phyloP scores from a whole-genome alignment of 768 basidiomycete species.

The Tubosaeta sp. region DNA sequence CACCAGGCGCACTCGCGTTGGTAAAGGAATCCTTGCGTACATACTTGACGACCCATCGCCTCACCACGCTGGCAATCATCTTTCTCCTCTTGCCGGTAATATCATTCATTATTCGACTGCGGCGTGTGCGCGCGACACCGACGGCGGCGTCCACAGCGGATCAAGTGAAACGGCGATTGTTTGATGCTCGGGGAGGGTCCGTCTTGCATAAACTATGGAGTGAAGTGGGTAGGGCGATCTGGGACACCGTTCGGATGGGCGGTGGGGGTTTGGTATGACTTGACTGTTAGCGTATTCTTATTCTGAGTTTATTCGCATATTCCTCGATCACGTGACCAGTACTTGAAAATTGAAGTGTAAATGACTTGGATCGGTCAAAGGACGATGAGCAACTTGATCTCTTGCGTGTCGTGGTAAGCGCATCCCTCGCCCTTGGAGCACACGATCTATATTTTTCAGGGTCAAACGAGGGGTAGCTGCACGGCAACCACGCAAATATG shows the following conservation, averaged over 20 bases:
- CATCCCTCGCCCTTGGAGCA: background rate
- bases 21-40: slow-evolving; percentile 46
- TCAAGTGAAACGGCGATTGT: slow-evolving; percentile 52
- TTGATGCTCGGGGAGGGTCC: slow-evolving; percentile 36
- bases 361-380: background rate
- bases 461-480: slow-evolving; percentile 76
- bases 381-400: slow-evolving; percentile 59
- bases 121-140: slow-evolving; percentile 34
- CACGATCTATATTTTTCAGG: slow-evolving; percentile 35
- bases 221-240: slow-evolving; percentile 48
- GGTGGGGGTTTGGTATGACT: slow-evolving; percentile 67
- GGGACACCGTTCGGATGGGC: slow-evolving; percentile 72
- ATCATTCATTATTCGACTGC: slow-evolving; percentile 48
- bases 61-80: slow-evolving; percentile 43
- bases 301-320: background rate
- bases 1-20: slow-evolving; percentile 34
- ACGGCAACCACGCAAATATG: slow-evolving; percentile 78
- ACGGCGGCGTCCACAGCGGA: slow-evolving; percentile 44
- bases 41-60: slow-evolving; percentile 44
- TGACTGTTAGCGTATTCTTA: no score
- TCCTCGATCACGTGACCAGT: slow-evolving; percentile 14
- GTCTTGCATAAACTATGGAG: slow-evolving; percentile 44
- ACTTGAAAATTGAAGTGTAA: slow-evolving; percentile 7
- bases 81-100: slow-evolving; percentile 40
- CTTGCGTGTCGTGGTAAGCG: slow-evolving; percentile 56